A percentile compares a stretch with the other conserved stretches of the same genome.
phyloP scores from a whole-genome alignment of 1,284 basidiomycete genomes.

The Sanguinoderma infundibulare region DNA sequence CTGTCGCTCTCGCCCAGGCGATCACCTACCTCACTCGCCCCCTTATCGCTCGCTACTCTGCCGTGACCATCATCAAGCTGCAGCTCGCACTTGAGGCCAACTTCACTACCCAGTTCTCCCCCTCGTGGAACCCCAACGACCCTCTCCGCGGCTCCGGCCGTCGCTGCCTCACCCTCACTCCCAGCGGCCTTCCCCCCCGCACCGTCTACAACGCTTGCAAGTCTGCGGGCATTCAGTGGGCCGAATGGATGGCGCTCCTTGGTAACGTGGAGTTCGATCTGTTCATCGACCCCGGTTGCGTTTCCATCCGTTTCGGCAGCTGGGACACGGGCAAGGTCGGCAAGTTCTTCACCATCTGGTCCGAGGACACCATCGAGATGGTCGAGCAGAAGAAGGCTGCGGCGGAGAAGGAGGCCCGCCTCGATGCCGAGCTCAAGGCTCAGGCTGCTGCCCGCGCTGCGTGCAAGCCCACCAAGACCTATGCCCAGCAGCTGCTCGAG shows the following conservation, averaged over 20 bases:
- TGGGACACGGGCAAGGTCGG: slow-evolving; percentile 41
- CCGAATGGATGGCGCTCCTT: slow-evolving; percentile 71
- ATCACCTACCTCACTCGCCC: slow-evolving; percentile 72
- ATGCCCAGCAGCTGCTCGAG: slow-evolving; percentile 73
- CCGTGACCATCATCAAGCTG: slow-evolving; percentile 64
- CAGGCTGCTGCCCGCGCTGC: slow-evolving; percentile 30
- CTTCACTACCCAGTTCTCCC: slow-evolving; percentile 65
- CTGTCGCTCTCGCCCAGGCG: slow-evolving; percentile 70
- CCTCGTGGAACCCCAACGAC: slow-evolving; percentile 65
- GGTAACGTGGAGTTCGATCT: slow-evolving; percentile 76
- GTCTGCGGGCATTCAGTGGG: slow-evolving; percentile 72
- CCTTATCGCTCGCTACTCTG: slow-evolving; percentile 57
- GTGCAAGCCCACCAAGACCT: slow-evolving; percentile 51
- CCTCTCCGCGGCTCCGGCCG: slow-evolving; percentile 70
- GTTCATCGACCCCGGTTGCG: slow-evolving; percentile 76
- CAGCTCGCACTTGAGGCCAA: slow-evolving; percentile 72
- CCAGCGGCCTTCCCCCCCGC: slow-evolving; percentile 67
- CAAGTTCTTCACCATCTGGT: slow-evolving; percentile 67
- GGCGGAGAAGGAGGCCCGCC: slow-evolving; percentile 37
- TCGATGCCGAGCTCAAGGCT: slow-evolving; percentile 37
- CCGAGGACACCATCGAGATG: slow-evolving; percentile 40
- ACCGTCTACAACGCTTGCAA: slow-evolving; percentile 71
- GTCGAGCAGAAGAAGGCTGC: slow-evolving; percentile 23
- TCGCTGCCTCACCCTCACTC: slow-evolving; percentile 75
- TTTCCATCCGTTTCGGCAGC: slow-evolving; percentile 63